These are phyloP conservation scores for Pulveroboletus sp. DNA, from an alignment of 768 basidiomycete species.

Conservation along the genomic window DNA sequence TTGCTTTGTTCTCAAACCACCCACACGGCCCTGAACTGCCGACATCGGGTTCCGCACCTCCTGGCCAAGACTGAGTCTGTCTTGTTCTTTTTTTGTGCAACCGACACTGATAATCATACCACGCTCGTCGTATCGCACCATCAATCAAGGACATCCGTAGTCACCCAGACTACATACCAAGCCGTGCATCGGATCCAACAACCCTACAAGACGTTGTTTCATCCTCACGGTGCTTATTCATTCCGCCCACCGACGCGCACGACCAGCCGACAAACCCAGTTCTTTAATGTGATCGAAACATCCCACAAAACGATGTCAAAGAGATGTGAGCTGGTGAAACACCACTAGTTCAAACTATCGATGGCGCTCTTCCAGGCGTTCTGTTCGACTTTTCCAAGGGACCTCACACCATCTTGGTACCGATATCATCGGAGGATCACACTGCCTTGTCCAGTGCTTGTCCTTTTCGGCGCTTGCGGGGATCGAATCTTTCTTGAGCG, in stretches of 20 bases:
- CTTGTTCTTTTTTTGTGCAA: neutral
- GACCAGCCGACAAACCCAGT: neutral
- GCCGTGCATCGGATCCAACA: neutral
- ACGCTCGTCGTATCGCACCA: too few relatives aligned
- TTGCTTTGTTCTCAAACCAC: constrained; percentile 3
- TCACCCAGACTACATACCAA: neutral
- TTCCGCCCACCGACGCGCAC: neutral
- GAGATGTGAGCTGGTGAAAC: neutral
- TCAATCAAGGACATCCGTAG: too few relatives aligned
- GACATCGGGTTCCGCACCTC: neutral
- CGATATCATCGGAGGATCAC: neutral
- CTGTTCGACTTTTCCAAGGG: neutral
- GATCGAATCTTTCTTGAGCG: too few relatives aligned
- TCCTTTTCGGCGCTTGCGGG: neutral
- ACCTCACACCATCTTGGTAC: too few relatives aligned
- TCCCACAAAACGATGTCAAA: too few relatives aligned
- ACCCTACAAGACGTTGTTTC: neutral
- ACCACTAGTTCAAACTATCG: neutral
- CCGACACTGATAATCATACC: too few relatives aligned
- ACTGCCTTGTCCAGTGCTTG: neutral
- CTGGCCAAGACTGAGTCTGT: neutral
- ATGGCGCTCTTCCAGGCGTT: neutral
- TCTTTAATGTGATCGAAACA: neutral
- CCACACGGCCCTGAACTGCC: neutral
- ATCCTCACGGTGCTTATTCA: constrained; percentile 4